Base-by-base conservation (phyloP, 768 basidiomycete genomes). In the Hygrophorus russula region DNA sequence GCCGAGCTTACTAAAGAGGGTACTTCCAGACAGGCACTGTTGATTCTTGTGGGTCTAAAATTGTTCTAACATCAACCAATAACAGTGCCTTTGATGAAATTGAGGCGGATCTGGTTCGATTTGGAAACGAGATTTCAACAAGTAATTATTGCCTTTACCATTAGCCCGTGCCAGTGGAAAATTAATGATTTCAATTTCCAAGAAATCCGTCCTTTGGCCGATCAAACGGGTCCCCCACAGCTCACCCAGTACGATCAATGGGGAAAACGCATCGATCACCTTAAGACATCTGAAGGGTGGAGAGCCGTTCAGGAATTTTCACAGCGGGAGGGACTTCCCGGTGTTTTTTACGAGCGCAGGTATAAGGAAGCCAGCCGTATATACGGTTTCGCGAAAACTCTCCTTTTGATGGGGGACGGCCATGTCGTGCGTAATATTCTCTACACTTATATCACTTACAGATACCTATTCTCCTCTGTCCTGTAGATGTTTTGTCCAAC, bases 281-380 rank as follows among this genome's bases (percentile, higher is more conserved):
- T 90, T 0, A 65, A 76, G 31, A 84, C 82, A 1, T 80, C 78
- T 13, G 82, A 85, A 53, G 81, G 76, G 0, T 89, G 85, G 85
- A 65, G 78, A 11, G 65, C 64, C 14, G 64, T 88, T 49, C 85
- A 83, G 57, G 73, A 69, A 0, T 53, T 76, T 18, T 67, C 70
- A 28, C 74, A 80, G 50, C 64, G 68, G 42, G 81, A 82, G 56
- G 85, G 85, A 7, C 54, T 81, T 14, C 73, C 80, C 1, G 75
- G 68, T 9, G 81, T 82, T 37, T 72, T 78, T 50, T 83, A 82
- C 50, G 79, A 83, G 47, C 70, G 82, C 11, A 70, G 65, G 50
- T 76, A 76, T 36, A 61, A 64, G 1, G 76, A 79, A 47, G 65
- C 73, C 51, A 82, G 80, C 51, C 68, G 85, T 14, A 46, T 73